Percentiles rank a stretch among this genome's conserved stretches.
phyloP scores from a whole-genome alignment of 192 early-diverging fungal genomes.

The Obelidium mucronatum region DNA sequence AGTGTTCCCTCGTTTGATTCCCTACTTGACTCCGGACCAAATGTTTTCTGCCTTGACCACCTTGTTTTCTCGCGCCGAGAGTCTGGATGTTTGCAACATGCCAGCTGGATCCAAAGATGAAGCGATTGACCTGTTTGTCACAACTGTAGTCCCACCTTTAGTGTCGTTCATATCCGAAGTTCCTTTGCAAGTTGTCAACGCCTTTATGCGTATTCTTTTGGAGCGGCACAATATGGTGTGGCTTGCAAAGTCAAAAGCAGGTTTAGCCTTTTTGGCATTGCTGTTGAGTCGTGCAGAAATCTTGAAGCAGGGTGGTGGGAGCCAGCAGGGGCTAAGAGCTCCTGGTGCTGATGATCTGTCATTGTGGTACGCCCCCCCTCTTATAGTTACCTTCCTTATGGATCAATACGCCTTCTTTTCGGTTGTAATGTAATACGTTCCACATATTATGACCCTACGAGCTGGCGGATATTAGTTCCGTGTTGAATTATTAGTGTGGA shows the following conservation, averaged over 20 bases:
- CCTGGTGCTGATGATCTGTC: slow-evolving; percentile 61
- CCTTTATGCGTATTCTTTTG: slow-evolving; percentile 81
- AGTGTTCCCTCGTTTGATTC: slow-evolving; percentile 82
- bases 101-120: slow-evolving; percentile 43
- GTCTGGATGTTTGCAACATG: slow-evolving; percentile 60
- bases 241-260: slow-evolving; percentile 82
- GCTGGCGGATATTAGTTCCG: slow-evolving; percentile 16
- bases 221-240: slow-evolving; percentile 89
- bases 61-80: slow-evolving; percentile 55
- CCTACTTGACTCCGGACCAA: slow-evolving; percentile 80
- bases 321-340: slow-evolving; percentile 55
- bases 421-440: slow-evolving; percentile 22
- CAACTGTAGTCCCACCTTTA: slow-evolving; percentile 85
- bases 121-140: slow-evolving; percentile 82
- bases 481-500: too few species aligned
- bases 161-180: slow-evolving; percentile 83
- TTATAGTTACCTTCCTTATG: background rate
- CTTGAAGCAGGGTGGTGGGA: slow-evolving; percentile 71
- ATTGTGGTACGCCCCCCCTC: slow-evolving; percentile 54
- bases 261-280: slow-evolving; percentile 89
- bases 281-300: slow-evolving; percentile 90
- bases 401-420: slow-evolving; percentile 22
- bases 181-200: slow-evolving; percentile 81
- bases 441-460: slow-evolving; percentile 10
- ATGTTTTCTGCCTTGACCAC: slow-evolving; percentile 75